phyloP scores from a whole-genome alignment of 495 filamentous ascomycete species.

The Aspergillus heteromorphus region DNA sequence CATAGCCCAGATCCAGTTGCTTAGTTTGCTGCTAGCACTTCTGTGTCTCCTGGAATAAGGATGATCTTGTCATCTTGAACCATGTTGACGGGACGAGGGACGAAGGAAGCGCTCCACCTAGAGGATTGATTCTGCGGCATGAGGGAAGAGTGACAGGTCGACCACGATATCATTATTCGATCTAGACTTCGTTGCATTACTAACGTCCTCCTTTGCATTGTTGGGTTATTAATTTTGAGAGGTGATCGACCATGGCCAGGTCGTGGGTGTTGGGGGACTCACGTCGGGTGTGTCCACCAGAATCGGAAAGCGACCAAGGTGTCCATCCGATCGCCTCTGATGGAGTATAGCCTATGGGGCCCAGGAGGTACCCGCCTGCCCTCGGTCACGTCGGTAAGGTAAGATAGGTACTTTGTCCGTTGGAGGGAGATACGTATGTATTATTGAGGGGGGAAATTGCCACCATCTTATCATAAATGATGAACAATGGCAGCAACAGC shows the following conservation, averaged over 20 bases:
- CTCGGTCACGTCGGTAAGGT: no score
- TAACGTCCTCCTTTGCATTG: background rate
- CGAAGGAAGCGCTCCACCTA: constrained; percentile 7
- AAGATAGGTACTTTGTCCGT: no score
- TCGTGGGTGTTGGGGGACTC: no score
- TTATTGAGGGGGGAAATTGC: constrained; percentile 5
- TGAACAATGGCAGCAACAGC: constrained; percentile 1
- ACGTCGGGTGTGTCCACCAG: no score
- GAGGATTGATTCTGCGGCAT: background rate
- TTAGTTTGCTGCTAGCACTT: constrained; percentile 6
- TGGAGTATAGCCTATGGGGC: no score
- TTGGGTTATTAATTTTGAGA: background rate
- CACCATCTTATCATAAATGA: constrained; percentile 22
- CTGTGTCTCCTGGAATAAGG: constrained; percentile 2
- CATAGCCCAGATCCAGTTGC: constrained; percentile 9
- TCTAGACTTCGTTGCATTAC: background rate
- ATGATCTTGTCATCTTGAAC: constrained; percentile 19
- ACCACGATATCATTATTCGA: background rate
- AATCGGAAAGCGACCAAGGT: no score
- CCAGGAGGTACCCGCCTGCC: no score
- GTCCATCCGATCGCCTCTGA: no score
- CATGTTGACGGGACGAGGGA: constrained; percentile 20
- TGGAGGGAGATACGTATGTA: no score
- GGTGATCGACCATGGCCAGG: no score
- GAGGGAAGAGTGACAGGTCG: constrained; percentile 1